These are phyloP conservation scores for Thelephora ganbajun DNA, from an alignment of 768 basidiomycete genomes.

Conservation along the genomic window DNA sequence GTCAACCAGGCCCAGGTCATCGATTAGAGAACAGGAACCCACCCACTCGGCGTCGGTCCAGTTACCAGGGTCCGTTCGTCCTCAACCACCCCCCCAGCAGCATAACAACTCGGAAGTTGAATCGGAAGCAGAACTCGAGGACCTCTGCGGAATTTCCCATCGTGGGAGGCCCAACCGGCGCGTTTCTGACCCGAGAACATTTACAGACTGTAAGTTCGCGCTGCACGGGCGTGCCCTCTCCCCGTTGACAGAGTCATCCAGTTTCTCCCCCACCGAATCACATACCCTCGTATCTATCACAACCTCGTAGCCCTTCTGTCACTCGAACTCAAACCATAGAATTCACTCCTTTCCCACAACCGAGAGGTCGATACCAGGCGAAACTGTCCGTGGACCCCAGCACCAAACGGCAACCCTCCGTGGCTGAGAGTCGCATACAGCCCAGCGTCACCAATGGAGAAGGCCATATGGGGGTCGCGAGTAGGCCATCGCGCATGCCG, in stretches of 20 bases:
- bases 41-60: background rate
- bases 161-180: background rate
- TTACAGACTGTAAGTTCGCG: background rate
- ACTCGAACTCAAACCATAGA: slow-evolving; percentile 36
- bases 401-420: no score
- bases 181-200: slow-evolving; percentile 2
- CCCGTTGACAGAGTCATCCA: background rate
- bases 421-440: no score
- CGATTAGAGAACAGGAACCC: background rate
- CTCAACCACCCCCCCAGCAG: background rate
- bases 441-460: no score
- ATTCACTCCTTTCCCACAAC: slow-evolving; percentile 28
- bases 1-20: slow-evolving; percentile 1
- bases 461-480: no score
- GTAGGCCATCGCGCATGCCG: no score
- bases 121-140: no score
- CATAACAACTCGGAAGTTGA: background rate
- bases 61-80: background rate
- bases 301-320: slow-evolving; percentile 6
- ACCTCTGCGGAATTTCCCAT: no score
- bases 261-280: background rate
- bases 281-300: background rate
- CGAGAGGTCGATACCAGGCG: slow-evolving; percentile 2
- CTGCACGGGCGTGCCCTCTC: background rate
- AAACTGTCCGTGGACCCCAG: no score